Evolutionary conservation across 2,329 filamentous ascomycete genomes (phyloP).

Genomic region (Ramichloridium luteum): DNA sequence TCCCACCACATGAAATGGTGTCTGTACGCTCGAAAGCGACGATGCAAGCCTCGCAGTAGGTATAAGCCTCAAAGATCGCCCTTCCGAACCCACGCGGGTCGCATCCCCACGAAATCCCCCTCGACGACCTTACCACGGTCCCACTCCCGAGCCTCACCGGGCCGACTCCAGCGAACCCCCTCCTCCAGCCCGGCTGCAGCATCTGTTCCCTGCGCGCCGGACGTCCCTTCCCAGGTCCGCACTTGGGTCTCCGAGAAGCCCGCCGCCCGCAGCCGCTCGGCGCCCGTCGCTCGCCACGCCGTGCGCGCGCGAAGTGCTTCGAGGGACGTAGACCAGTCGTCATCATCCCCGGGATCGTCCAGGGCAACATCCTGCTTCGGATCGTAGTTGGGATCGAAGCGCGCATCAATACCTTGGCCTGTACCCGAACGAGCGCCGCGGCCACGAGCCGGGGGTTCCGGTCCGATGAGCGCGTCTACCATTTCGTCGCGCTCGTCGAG

Average conservation of each 20-base stretch:
- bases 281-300: slow-evolving; percentile 62
- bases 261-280: slow-evolving; percentile 60
- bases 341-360: slow-evolving; percentile 34
- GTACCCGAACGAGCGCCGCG: slow-evolving; percentile 49
- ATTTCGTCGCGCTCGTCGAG: no score
- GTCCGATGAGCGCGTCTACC: slow-evolving; percentile 56
- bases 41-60: no score
- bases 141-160: slow-evolving; percentile 50
- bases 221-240: slow-evolving; percentile 58
- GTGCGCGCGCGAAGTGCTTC: slow-evolving; percentile 71
- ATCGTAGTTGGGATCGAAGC: slow-evolving; percentile 58
- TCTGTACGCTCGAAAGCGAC: no score
- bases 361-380: slow-evolving; percentile 44
- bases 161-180: slow-evolving; percentile 32
- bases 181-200: slow-evolving; percentile 49
- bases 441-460: slow-evolving; percentile 49
- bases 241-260: slow-evolving; percentile 70
- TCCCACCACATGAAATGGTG: no score
- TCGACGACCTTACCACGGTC: slow-evolving; percentile 54
- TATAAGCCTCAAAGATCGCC: no score
- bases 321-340: slow-evolving; percentile 68
- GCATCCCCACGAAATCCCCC: slow-evolving; percentile 38
- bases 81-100: neutral
- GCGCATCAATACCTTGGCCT: slow-evolving; percentile 60
- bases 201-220: slow-evolving; percentile 47